Evolutionary conservation across 164 flowering plant species (phyloP).

Genomic region (Platanus orientalis): DNA sequence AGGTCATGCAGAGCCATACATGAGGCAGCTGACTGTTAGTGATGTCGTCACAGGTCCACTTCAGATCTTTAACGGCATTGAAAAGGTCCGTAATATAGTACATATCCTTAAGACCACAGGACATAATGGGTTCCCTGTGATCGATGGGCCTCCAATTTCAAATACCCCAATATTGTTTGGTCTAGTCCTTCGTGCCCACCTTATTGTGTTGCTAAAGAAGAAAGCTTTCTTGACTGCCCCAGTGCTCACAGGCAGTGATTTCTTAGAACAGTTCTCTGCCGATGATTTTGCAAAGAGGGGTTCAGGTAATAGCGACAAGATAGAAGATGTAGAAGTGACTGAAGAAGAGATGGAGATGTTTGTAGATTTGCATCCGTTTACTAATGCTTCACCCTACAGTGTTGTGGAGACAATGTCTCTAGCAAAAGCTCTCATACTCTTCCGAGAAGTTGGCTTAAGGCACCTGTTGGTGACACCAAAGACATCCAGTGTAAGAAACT

Average conservation of each 20-base stretch:
- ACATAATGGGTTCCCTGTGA: constrained; percentile 88
- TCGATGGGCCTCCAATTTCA: constrained; percentile 63
- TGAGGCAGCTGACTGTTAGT: constrained; percentile 73
- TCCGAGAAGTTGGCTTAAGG: constrained; percentile 82
- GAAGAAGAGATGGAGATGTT: constrained; percentile 92
- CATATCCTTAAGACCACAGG: constrained; percentile 58
- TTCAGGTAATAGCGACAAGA: constrained; percentile 41
- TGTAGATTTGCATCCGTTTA: constrained; percentile 79
- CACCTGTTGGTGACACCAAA: constrained; percentile 84
- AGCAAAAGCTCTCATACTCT: constrained; percentile 79
- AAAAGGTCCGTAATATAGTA: constrained; percentile 70
- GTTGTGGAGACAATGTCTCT: constrained; percentile 93
- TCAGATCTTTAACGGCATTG: constrained; percentile 62
- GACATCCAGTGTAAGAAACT: constrained; percentile 54
- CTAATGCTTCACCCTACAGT: constrained; percentile 84
- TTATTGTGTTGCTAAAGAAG: constrained; percentile 60
- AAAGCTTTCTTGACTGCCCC: constrained; percentile 46
- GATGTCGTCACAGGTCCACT: constrained; percentile 83
- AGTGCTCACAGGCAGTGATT: constrained; percentile 25
- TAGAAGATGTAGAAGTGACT: constrained; percentile 58
- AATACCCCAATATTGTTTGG: constrained; percentile 59
- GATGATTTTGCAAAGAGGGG: constrained; percentile 78
- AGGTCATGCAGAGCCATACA: constrained; percentile 81
- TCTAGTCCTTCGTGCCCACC: constrained; percentile 67
- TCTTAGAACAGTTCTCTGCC: constrained; percentile 37